Conservation (phyloP, 2,329 filamentous ascomycete genomes). For the Paramyrothecium roridum region DNA sequence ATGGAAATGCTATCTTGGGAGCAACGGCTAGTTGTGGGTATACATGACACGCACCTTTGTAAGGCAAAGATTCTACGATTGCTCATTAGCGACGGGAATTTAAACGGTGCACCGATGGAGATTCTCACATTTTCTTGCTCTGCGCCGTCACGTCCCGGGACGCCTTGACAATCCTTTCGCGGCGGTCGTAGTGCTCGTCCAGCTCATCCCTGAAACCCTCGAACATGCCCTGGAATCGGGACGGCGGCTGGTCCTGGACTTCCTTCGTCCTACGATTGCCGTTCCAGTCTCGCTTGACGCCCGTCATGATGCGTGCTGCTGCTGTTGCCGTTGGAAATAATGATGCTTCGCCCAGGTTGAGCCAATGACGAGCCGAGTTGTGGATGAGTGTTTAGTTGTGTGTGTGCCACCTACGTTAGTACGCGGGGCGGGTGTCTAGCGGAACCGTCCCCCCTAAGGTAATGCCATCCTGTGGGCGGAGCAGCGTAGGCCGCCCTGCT, state of each 20-base stretch:
- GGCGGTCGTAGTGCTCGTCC: conserved; percentile 90
- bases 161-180: conserved; percentile 85
- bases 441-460: no score
- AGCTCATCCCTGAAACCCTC: conserved; percentile 81
- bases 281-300: conserved; percentile 51
- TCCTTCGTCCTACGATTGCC: conserved; percentile 43
- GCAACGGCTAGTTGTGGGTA: not conserved
- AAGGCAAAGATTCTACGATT: conserved; percentile 31
- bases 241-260: conserved; percentile 28
- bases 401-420: no score
- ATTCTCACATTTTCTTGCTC: conserved; percentile 89
- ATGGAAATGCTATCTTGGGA: conserved; percentile 1
- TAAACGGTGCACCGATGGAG: rapidly evolving
- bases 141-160: conserved; percentile 89
- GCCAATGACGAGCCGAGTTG: not conserved
- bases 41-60: conserved; percentile 27
- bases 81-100: not conserved
- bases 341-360: conserved; percentile 3
- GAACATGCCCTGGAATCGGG: conserved; percentile 71
- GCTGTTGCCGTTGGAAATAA: not conserved
- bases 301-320: conserved; percentile 21
- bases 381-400: no score
- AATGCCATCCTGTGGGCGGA: no score
- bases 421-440: no score
- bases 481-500: no score